Evolutionary conservation across 2,329 filamentous ascomycete species (phyloP).

Genomic region (Paecilomyces sp.): DNA sequence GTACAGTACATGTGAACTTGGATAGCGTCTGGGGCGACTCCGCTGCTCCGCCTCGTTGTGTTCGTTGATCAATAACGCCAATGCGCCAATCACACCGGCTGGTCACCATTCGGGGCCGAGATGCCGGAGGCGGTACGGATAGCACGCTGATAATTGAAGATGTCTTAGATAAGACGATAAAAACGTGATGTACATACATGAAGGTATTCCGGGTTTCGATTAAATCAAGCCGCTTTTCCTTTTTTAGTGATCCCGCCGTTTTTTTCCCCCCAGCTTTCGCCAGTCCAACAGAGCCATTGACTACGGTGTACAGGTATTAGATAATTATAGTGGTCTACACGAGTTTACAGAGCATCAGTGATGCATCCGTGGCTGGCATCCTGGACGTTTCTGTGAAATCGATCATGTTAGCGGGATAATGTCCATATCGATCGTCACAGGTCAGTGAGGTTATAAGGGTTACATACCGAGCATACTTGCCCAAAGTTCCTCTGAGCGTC

Average conservation of each 20-base stretch:
- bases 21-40: background rate
- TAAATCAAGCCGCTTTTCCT: background rate
- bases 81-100: background rate
- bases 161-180: background rate
- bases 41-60: background rate
- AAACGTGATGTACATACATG: background rate
- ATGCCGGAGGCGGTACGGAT: background rate
- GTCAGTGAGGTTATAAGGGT: conserved; percentile 1
- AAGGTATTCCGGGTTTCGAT: background rate
- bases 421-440: background rate
- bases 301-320: background rate
- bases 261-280: background rate
- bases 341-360: conserved; percentile 29
- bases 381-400: conserved; percentile 24
- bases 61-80: background rate
- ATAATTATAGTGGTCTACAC: background rate
- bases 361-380: conserved; percentile 44
- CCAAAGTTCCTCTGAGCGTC: conserved; percentile 58
- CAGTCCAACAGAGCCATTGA: background rate
- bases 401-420: conserved; percentile 1
- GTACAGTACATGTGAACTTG: too few relatives aligned
- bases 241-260: background rate
- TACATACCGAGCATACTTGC: conserved; percentile 56
- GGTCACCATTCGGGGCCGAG: background rate
- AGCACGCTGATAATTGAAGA: background rate